Conservation (phyloP, 371 early-diverging fungal species). For the Capniomyces stellatus region DNA sequence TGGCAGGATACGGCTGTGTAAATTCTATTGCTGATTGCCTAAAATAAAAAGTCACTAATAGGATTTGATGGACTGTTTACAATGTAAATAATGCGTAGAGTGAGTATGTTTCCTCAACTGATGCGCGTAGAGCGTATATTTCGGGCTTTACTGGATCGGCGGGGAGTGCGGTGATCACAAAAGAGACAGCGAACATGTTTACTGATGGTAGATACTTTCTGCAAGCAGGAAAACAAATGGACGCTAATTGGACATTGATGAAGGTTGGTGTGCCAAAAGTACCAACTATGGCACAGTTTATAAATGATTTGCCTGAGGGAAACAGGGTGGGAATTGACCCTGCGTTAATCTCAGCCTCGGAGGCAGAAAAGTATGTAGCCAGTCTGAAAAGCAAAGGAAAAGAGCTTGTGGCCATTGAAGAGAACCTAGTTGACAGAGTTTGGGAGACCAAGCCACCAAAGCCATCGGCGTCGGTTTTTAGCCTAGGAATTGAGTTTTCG, state of each 20-base stretch:
- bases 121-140: slow-evolving; percentile 85
- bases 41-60: no score
- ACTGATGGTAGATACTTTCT: slow-evolving; percentile 98
- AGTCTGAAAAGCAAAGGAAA: slow-evolving; percentile 27
- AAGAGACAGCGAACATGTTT: slow-evolving; percentile 30
- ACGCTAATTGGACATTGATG: slow-evolving; percentile 79
- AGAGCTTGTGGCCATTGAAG: slow-evolving; percentile 31
- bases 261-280: slow-evolving; percentile 75
- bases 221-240: slow-evolving; percentile 88
- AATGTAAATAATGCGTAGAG: no score
- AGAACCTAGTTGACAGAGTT: slow-evolving; percentile 63
- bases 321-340: slow-evolving; percentile 78
- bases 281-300: slow-evolving; percentile 76
- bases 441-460: slow-evolving; percentile 55
- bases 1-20: no score
- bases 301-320: slow-evolving; percentile 40
- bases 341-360: slow-evolving; percentile 53
- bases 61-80: no score
- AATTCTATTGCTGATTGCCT: no score
- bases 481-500: slow-evolving; percentile 49
- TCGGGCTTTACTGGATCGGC: slow-evolving; percentile 97
- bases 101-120: slow-evolving; percentile 90
- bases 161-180: slow-evolving; percentile 31
- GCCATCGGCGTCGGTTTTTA: slow-evolving; percentile 40
- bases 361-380: slow-evolving; percentile 35